A percentile compares a stretch with the other conserved stretches of the same genome.
These are phyloP conservation scores for Tolypocladium album DNA, from an alignment of 2,329 filamentous ascomycete genomes.

Conservation along the genomic window DNA sequence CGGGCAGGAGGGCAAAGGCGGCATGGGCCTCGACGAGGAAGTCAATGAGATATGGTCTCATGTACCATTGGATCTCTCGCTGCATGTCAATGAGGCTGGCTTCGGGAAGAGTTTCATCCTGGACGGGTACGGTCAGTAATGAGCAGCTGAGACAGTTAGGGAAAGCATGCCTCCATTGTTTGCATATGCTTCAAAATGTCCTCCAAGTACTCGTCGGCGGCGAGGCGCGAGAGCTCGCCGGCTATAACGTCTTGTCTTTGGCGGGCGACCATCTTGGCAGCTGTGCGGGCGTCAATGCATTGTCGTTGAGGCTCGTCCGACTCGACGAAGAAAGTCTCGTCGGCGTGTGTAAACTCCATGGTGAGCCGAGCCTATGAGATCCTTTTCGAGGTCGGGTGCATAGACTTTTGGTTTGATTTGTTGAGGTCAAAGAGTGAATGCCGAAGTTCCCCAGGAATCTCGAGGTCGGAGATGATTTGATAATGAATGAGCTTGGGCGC, in stretches of 20 bases:
- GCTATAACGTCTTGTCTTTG: constrained; percentile 81
- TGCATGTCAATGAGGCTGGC: constrained; percentile 98
- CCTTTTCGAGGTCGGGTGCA: not conserved
- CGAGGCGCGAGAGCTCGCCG: constrained; percentile 75
- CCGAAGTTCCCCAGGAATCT: constrained; percentile 43
- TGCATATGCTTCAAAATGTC: constrained; percentile 92
- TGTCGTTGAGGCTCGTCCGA: constrained; percentile 36
- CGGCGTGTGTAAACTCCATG: constrained; percentile 34
- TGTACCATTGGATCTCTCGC: constrained; percentile 99
- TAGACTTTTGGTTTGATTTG: constrained; percentile 6
- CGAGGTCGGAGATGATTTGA: constrained; percentile 26
- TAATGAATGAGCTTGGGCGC: constrained; percentile 23
- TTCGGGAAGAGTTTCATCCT: constrained; percentile 82
- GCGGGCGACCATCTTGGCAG: constrained; percentile 66
- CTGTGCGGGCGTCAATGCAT: constrained; percentile 63
- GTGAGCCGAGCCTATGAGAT: constrained; percentile 15
- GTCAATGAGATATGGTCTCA: constrained; percentile 95
- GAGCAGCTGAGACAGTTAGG: not conserved
- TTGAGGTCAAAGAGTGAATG: constrained; percentile 32
- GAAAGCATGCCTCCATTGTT: constrained; percentile 67
- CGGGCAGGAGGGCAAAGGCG: constrained; percentile 85
- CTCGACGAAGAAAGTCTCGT: constrained; percentile 45
- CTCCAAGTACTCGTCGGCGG: constrained; percentile 84
- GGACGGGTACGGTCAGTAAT: constrained; percentile 12
- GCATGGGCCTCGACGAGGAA: constrained; percentile 96